Percentiles rank a stretch among this genome's conserved stretches.
Evolutionary conservation across 2,329 filamentous ascomycete species (phyloP).

Genomic region (Aschersonia sp.): DNA sequence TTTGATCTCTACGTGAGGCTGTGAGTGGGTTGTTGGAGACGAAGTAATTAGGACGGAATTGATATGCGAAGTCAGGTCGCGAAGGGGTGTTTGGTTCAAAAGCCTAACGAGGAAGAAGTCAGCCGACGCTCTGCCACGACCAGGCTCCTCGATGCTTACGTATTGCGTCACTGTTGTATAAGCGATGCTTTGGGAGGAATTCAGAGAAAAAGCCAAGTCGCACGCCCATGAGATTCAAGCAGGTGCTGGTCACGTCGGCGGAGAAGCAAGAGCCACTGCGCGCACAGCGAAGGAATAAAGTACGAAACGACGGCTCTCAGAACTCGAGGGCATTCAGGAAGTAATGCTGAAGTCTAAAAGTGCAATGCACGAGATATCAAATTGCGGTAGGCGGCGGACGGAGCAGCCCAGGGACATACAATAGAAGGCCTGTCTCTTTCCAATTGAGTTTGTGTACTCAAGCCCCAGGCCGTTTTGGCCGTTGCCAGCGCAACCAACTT

Average conservation of each 20-base stretch:
- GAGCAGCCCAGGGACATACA: background rate
- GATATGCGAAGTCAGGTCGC: background rate
- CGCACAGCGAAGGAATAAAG: background rate
- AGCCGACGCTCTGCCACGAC: background rate
- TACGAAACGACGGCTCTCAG: background rate
- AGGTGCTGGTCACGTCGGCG: background rate
- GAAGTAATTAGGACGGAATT: background rate
- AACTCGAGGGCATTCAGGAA: background rate
- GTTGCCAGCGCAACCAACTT: conserved; percentile 13
- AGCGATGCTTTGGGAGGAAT: background rate
- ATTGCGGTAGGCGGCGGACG: background rate
- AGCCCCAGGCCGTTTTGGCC: background rate
- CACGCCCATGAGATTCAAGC: background rate
- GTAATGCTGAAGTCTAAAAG: conserved; percentile 1
- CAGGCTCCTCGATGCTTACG: too few species aligned
- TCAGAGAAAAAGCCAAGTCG: background rate
- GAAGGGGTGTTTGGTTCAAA: background rate
- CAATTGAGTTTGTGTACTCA: conserved; percentile 20
- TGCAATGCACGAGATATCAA: conserved; percentile 5
- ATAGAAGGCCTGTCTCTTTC: conserved; percentile 3
- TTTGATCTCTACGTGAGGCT: conserved; percentile 1
- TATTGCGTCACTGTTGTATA: background rate
- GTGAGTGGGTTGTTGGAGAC: background rate
- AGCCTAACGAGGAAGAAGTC: background rate
- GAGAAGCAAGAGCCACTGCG: background rate